Evolutionary conservation across 2,329 filamentous ascomycete genomes (phyloP).

Genomic region (Emergomyces orientalis): DNA sequence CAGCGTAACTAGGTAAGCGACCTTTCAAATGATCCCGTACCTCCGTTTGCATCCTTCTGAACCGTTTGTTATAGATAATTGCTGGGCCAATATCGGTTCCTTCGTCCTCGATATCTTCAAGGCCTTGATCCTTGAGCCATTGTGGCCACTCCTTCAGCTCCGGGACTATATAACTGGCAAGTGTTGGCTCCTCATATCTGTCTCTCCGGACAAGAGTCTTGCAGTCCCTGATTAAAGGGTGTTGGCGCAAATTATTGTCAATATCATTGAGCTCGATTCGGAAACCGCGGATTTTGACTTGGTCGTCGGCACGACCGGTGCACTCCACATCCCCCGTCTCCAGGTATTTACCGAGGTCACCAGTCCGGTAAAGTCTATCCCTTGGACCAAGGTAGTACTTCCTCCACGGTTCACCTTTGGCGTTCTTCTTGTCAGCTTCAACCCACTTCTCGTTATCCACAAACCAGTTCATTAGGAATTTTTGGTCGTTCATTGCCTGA

Average conservation of each 20-base stretch:
- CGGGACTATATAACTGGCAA: conserved; percentile 86
- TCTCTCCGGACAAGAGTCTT: conserved; percentile 77
- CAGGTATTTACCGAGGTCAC: conserved; percentile 72
- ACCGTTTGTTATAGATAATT: conserved; percentile 45
- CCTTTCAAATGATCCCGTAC: conserved; percentile 7
- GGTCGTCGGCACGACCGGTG: conserved; percentile 71
- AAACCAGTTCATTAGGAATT: conserved; percentile 83
- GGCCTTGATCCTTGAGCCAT: conserved; percentile 51
- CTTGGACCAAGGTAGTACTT: conserved; percentile 69
- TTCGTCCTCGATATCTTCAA: conserved; percentile 48
- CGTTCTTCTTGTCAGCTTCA: conserved; percentile 50
- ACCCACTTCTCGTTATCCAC: conserved; percentile 63
- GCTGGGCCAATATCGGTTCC: conserved; percentile 25
- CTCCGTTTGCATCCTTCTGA: conserved; percentile 45
- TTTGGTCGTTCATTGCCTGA: conserved; percentile 54
- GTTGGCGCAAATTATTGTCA: conserved; percentile 67
- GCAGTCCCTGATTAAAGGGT: conserved; percentile 70
- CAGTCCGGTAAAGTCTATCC: conserved; percentile 78
- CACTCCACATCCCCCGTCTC: conserved; percentile 63
- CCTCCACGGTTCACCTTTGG: conserved; percentile 61
- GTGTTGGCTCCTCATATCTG: conserved; percentile 70
- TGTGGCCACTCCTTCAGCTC: conserved; percentile 64
- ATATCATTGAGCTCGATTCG: conserved; percentile 92
- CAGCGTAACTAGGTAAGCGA: conserved; percentile 47
- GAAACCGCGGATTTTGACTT: conserved; percentile 95